Evolutionary conservation across 1,284 basidiomycete species (phyloP).

Genomic region (Irpex rosettiformis): DNA sequence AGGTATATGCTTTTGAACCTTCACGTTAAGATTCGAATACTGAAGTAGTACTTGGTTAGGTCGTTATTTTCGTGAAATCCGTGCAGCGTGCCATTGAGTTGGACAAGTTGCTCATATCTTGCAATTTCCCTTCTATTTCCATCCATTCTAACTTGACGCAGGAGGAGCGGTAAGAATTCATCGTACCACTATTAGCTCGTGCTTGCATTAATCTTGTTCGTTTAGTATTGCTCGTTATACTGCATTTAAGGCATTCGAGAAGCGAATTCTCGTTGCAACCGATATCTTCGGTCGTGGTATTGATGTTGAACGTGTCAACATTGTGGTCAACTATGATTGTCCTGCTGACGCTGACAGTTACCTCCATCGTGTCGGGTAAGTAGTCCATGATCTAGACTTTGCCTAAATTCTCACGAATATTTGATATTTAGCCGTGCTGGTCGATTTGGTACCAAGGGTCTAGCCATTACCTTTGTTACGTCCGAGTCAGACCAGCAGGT

Average conservation of each 20-base stretch:
- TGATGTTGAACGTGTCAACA: slow-evolving; percentile 97
- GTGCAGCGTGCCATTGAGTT: slow-evolving; percentile 95
- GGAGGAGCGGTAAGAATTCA: slow-evolving; percentile 81
- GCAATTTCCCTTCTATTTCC: slow-evolving; percentile 98
- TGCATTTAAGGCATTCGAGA: slow-evolving; percentile 99
- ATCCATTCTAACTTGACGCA: slow-evolving; percentile 95
- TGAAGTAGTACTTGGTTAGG: slow-evolving; percentile 45
- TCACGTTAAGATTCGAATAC: not conserved
- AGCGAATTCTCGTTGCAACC: slow-evolving; percentile 96
- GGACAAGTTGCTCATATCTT: slow-evolving; percentile 94
- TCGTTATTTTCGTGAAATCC: slow-evolving; percentile 99
- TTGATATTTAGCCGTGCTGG: slow-evolving; percentile 81
- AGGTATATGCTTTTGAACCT: slow-evolving; percentile 49
- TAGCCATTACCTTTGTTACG: slow-evolving; percentile 97
- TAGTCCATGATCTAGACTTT: slow-evolving; percentile 10
- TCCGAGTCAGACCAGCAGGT: slow-evolving; percentile 92
- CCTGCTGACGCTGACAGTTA: slow-evolving; percentile 98
- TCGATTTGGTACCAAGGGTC: slow-evolving; percentile 98
- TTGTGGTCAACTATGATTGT: slow-evolving; percentile 94
- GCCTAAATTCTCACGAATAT: not conserved
- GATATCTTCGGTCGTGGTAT: slow-evolving; percentile 98
- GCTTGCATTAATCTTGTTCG: slow-evolving; percentile 10
- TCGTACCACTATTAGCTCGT: slow-evolving; percentile 8
- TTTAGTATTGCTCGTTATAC: slow-evolving; percentile 92
- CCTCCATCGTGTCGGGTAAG: slow-evolving; percentile 94